phyloP scores from a whole-genome alignment of 257 asterid species.

The Solanum acaule region DNA sequence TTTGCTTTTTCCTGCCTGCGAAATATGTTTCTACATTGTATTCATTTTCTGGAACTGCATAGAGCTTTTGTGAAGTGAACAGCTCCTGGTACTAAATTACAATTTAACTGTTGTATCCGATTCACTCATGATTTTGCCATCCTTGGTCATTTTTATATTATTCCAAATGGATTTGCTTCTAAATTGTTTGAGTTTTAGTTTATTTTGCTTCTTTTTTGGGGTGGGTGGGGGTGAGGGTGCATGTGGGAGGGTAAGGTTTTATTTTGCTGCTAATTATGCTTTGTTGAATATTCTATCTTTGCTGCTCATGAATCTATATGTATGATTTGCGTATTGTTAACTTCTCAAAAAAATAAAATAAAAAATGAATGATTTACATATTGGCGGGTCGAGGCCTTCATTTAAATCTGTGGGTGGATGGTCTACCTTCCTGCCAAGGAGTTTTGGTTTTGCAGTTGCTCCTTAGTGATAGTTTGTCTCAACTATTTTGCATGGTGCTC shows the following conservation, averaged over 20 bases:
- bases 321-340: not conserved
- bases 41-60: not conserved
- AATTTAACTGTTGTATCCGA: not conserved
- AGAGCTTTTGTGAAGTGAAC: not conserved
- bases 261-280: not conserved
- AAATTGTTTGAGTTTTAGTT: not conserved
- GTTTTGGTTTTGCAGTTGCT: not conserved
- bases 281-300: not conserved
- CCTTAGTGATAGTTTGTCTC: not conserved
- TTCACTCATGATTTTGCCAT: not conserved
- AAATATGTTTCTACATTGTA: not conserved
- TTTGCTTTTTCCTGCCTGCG: not conserved
- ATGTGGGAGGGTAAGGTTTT: not conserved
- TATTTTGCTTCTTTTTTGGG: not conserved
- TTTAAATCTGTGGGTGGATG: not conserved
- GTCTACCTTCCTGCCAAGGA: not conserved
- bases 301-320: not conserved
- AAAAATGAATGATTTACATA: not conserved
- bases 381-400: not conserved
- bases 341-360: not conserved
- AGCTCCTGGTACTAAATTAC: not conserved
- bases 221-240: not conserved
- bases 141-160: not conserved
- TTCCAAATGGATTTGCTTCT: not conserved
- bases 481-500: not conserved